These are phyloP conservation scores for Calonectria fujianensis DNA, from an alignment of 2,329 filamentous ascomycete species.

Conservation along the genomic window DNA sequence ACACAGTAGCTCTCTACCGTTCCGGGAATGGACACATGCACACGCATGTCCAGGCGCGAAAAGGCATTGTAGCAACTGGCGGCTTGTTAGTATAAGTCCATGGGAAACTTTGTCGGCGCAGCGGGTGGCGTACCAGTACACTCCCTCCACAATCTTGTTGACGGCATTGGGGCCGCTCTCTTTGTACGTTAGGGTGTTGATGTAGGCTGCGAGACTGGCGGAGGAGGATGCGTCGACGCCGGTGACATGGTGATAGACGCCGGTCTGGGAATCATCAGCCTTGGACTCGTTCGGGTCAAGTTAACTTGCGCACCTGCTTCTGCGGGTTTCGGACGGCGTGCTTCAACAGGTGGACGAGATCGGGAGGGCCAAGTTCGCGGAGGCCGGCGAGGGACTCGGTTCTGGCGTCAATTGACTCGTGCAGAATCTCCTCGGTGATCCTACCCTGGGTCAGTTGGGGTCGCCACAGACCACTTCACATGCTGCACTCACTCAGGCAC, in stretches of 20 bases:
- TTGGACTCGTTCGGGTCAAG: constrained; percentile 40
- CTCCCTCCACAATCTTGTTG: constrained; percentile 92
- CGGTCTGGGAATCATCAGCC: constrained; percentile 74
- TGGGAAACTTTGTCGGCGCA: neutral
- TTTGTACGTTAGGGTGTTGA: constrained; percentile 96
- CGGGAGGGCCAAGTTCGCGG: constrained; percentile 95
- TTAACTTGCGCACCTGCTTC: constrained; percentile 69
- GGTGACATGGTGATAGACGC: constrained; percentile 98
- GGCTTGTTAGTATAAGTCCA: constrained; percentile 54
- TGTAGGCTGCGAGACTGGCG: constrained; percentile 96
- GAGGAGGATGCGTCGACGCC: constrained; percentile 98
- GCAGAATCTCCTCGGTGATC: constrained; percentile 93
- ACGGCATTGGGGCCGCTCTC: constrained; percentile 82
- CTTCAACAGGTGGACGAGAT: constrained; percentile 96
- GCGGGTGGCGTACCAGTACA: constrained; percentile 84
- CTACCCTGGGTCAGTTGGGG: constrained; percentile 68
- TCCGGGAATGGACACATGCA: constrained; percentile 97
- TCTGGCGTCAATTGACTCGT: constrained; percentile 93
- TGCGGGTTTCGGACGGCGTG: constrained; percentile 74
- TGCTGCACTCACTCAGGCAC: constrained; percentile 79
- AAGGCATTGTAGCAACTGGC: constrained; percentile 97
- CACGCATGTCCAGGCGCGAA: constrained; percentile 97
- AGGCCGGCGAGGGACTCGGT: constrained; percentile 91
- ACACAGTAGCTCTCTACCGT: constrained; percentile 98
- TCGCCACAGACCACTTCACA: constrained; percentile 28